Evolutionary conservation across 768 basidiomycete species (phyloP).

Genomic region (Agrocybe pediades): DNA sequence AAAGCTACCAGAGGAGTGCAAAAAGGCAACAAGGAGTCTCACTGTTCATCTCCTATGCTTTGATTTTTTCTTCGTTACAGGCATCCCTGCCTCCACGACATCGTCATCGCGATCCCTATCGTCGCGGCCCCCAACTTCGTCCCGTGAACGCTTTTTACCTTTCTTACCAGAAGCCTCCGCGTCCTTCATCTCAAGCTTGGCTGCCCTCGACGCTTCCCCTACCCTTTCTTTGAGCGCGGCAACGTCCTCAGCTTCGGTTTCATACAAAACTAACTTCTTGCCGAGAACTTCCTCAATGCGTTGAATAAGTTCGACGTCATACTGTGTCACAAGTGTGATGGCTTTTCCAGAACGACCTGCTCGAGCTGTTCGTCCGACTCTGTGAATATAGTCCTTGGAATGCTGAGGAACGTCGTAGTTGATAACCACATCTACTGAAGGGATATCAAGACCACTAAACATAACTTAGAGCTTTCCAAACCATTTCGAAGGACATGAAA

Average conservation of each 20-base stretch:
- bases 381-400: constrained; percentile 99
- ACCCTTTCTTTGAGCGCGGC: constrained; percentile 87
- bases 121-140: constrained; percentile 59
- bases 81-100: constrained; percentile 88
- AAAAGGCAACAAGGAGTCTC: not conserved
- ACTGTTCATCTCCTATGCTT: constrained; percentile 38
- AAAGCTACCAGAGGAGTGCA: not conserved
- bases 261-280: constrained; percentile 90
- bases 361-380: constrained; percentile 96
- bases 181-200: constrained; percentile 78
- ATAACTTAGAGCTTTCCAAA: constrained; percentile 1
- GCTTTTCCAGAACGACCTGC: constrained; percentile 97
- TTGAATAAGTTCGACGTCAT: constrained; percentile 95
- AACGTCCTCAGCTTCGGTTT: constrained; percentile 86
- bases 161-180: constrained; percentile 51
- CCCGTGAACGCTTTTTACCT: constrained; percentile 41
- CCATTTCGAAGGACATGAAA: not conserved
- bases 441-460: constrained; percentile 88
- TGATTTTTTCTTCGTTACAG: constrained; percentile 53
- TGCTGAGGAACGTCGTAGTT: constrained; percentile 98
- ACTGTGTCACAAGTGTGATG: constrained; percentile 97
- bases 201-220: constrained; percentile 78
- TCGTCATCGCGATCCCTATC: constrained; percentile 93
- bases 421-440: constrained; percentile 93
- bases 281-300: constrained; percentile 92